Percentiles rank a stretch among this genome's conserved stretches.
phyloP scores from a whole-genome alignment of 179 eudicot species.

The Nepenthes alata region DNA sequence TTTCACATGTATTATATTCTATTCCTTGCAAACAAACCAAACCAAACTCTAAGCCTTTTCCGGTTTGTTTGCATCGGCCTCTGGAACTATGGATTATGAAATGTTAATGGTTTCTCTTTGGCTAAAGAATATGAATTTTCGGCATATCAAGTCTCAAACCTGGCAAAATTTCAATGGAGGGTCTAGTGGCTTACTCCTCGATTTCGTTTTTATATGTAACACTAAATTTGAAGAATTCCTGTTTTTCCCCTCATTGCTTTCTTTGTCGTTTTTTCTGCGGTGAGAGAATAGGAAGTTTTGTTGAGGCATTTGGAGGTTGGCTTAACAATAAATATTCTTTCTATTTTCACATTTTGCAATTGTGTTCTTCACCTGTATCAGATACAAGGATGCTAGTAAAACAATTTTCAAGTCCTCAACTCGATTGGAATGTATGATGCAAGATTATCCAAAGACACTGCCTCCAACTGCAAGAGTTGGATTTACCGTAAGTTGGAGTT shows the following conservation, averaged over 20 bases:
- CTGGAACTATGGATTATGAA: too few species aligned
- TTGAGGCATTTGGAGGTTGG: too few species aligned
- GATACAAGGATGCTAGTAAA: conserved; percentile 85
- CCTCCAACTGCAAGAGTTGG: conserved; percentile 96
- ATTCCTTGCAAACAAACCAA: too few species aligned
- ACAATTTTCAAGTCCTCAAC: conserved; percentile 93
- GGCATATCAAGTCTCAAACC: too few species aligned
- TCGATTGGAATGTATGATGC: conserved; percentile 98
- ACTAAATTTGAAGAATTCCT: neutral
- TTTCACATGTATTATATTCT: too few species aligned
- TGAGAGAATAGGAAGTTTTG: too few species aligned
- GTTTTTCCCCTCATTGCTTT: neutral
- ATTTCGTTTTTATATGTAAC: too few species aligned
- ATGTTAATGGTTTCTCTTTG: too few species aligned
- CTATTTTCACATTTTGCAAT: conserved; percentile 1
- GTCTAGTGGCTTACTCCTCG: too few species aligned
- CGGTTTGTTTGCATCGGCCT: neutral
- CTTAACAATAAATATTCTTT: neutral
- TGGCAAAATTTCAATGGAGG: too few species aligned
- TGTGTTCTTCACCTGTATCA: conserved; percentile 12
- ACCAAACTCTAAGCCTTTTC: neutral
- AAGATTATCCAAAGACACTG: conserved; percentile 93
- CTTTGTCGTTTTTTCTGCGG: neutral
- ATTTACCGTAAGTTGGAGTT: conserved; percentile 59
- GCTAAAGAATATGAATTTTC: too few species aligned